Evolutionary conservation across 768 basidiomycete species (phyloP), one percentile per base, ranked within the genome.

Genomic region (Leucogyrophana mollusca): DNA sequence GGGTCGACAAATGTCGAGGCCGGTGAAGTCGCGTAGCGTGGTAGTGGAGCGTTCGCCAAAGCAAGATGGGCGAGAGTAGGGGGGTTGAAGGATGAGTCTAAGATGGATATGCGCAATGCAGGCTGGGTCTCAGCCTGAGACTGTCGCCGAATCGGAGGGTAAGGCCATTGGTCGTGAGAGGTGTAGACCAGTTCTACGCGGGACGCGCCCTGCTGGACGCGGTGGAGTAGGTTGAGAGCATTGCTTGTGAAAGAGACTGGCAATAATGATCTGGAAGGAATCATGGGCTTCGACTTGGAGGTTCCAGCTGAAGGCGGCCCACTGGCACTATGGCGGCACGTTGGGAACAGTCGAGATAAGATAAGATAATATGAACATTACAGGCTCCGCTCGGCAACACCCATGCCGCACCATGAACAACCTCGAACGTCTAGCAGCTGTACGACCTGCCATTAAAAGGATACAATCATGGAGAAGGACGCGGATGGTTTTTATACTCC

Each of bases 31-130:
- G 38, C 36, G 38, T 11, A 45, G 11, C 33, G 53, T 4, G 62
- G 70, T 11, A 27, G 61, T 55, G 44, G 54, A 4, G 76, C 67
- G 47, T 77, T 79, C 21, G 82, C 82, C 38, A 97, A 80, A 2
- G 87, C 85, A 43, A 86, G 73, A 64, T 97, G 94, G 0, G 94
- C 90, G 18, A 77, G 62, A 3, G 90, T 93, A 1, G 94, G 94
- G 3, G 94, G 94, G 58, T 97, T 95, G 70, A 90, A 97, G 1
- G 91, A 94, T 1, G 92, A 86, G 56, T 96, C 94, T 32, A 96
- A 75, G n/a, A 94, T 71, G 3, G 86, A 76, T 38, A 94, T 75
- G 43, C 73, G 75, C 27, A 83, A 59, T 3, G n/a, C n/a, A n/a
- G n/a, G n/a, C n/a, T n/a, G n/a, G n/a, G n/a, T n/a, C n/a, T n/a